Percentiles rank a stretch among this genome's conserved stretches.
Conservation (phyloP, 2,329 filamentous ascomycete species). For the Atkinsonella hypoxylon region DNA sequence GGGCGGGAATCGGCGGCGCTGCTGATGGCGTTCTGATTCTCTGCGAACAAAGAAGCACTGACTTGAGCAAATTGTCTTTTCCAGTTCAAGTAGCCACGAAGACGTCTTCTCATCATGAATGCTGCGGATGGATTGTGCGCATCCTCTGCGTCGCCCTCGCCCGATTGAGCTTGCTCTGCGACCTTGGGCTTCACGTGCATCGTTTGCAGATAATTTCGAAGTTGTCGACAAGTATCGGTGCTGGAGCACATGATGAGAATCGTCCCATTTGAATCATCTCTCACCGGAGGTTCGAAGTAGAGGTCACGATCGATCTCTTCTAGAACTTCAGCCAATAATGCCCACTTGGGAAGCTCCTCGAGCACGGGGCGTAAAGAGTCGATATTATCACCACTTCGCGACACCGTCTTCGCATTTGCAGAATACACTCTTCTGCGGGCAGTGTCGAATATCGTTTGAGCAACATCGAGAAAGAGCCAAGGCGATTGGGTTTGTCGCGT, state of each 20-base stretch:
- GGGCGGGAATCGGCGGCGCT: slow-evolving; percentile 48
- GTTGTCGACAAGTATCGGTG: slow-evolving; percentile 70
- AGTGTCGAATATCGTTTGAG: slow-evolving; percentile 85
- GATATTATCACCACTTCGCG: slow-evolving; percentile 30
- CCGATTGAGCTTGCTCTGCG: slow-evolving; percentile 20
- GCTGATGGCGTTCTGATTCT: slow-evolving; percentile 67
- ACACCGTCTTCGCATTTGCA: slow-evolving; percentile 45
- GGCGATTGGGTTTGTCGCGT: slow-evolving; percentile 83
- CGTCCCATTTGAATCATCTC: slow-evolving; percentile 80
- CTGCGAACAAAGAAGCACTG: slow-evolving; percentile 63
- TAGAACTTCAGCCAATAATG: slow-evolving; percentile 73
- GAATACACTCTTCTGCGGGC: slow-evolving; percentile 82
- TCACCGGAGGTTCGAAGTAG: slow-evolving; percentile 66
- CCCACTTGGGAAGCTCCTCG: slow-evolving; percentile 94
- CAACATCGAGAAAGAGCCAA: slow-evolving; percentile 92
- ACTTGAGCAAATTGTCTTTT: slow-evolving; percentile 81
- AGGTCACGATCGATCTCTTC: slow-evolving; percentile 88
- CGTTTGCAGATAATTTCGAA: slow-evolving; percentile 81
- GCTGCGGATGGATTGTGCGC: slow-evolving; percentile 58
- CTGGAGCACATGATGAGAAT: slow-evolving; percentile 95
- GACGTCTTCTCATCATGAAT: slow-evolving; percentile 80
- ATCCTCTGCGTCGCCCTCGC: slow-evolving; percentile 35
- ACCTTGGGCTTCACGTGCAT: slow-evolving; percentile 62
- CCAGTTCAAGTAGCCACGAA: slow-evolving; percentile 82
- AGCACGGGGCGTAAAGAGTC: slow-evolving; percentile 66